phyloP scores from a whole-genome alignment of 306 rosid species.

The Cucumis hystrix region DNA sequence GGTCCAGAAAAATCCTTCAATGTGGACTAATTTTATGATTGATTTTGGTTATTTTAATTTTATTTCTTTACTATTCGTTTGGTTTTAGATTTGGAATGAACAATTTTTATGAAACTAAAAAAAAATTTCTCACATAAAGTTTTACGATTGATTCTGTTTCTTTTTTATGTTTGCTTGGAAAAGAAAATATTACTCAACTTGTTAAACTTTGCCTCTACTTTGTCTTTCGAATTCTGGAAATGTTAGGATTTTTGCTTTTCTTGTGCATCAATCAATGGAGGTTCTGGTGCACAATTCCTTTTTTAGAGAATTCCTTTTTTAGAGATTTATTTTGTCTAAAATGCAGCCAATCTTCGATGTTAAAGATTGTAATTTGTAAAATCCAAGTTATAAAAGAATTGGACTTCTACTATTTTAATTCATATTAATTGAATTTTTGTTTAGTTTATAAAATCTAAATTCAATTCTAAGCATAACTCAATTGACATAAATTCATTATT shows the following conservation, averaged over 20 bases:
- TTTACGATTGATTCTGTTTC: background rate
- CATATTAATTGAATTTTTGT: too few relatives aligned
- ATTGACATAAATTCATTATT: too few relatives aligned
- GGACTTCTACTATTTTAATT: too few relatives aligned
- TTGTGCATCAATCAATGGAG: background rate
- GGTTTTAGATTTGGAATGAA: background rate
- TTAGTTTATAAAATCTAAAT: background rate
- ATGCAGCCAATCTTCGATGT: background rate
- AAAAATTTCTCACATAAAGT: too few relatives aligned
- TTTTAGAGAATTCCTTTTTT: too few relatives aligned
- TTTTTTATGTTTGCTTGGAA: background rate
- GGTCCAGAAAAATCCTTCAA: background rate
- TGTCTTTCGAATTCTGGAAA: background rate
- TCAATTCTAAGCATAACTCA: too few relatives aligned
- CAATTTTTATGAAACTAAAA: background rate
- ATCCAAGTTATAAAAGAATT: background rate
- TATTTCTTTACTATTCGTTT: background rate
- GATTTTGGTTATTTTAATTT: background rate
- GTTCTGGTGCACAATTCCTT: background rate
- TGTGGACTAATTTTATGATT: background rate
- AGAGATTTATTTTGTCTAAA: background rate
- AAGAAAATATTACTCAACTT: background rate
- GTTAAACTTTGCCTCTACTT: background rate
- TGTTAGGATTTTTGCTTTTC: background rate
- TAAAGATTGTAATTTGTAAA: background rate